Evolutionary conservation across 108 stramenopile genomes (phyloP).

Genomic region (Fragilaria crotonensis): DNA sequence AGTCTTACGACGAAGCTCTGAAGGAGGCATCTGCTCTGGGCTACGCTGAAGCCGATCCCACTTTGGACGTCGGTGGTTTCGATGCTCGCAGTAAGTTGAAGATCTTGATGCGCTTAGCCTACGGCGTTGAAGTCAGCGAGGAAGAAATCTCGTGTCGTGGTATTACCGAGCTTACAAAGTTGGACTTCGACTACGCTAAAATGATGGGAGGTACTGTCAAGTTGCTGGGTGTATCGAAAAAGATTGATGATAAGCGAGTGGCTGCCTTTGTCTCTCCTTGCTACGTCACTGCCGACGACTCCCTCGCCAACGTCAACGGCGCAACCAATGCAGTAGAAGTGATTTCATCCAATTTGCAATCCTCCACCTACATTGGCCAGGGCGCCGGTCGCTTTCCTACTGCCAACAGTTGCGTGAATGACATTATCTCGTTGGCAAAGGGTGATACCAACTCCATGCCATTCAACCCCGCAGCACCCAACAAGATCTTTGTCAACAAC

Average conservation of each 20-base stretch:
- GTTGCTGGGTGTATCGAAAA: conserved; percentile 70
- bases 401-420: conserved; percentile 80
- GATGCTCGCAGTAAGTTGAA: conserved; percentile 85
- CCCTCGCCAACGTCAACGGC: conserved; percentile 66
- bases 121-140: conserved; percentile 79
- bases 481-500: conserved; percentile 55
- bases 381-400: conserved; percentile 88
- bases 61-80: conserved; percentile 87
- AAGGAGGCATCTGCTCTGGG: conserved; percentile 80
- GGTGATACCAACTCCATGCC: conserved; percentile 61
- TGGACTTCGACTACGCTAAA: conserved; percentile 87
- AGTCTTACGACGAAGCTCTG: conserved; percentile 87
- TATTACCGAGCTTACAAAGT: conserved; percentile 76
- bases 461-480: conserved; percentile 52
- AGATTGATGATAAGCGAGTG: conserved; percentile 40
- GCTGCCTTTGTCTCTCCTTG: conserved; percentile 82
- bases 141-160: conserved; percentile 76
- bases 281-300: conserved; percentile 65
- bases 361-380: conserved; percentile 78
- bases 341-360: conserved; percentile 56
- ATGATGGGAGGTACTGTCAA: conserved; percentile 89
- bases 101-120: conserved; percentile 83
- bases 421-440: conserved; percentile 78
- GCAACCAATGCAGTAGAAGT: conserved; percentile 86
- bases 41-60: conserved; percentile 95